phyloP scores from a whole-genome alignment of 2,329 filamentous ascomycete genomes.

The Gliomastix tumulicola region DNA sequence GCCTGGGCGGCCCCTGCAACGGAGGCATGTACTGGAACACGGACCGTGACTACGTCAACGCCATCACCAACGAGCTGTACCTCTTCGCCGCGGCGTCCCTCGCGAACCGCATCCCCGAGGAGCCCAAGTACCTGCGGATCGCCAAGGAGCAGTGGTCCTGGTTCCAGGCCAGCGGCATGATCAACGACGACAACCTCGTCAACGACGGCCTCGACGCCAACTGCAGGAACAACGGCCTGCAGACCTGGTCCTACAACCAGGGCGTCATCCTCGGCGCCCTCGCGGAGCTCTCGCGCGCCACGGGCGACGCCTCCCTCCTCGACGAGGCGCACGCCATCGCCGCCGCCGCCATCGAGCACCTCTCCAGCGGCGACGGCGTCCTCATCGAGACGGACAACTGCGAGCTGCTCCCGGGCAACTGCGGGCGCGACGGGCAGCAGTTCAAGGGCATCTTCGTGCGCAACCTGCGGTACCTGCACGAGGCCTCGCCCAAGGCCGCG shows the following conservation, averaged over 20 bases:
- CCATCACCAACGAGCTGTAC: slow-evolving; percentile 53
- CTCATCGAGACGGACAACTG: slow-evolving; percentile 30
- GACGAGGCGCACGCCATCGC: slow-evolving; percentile 39
- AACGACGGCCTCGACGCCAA: slow-evolving; percentile 43
- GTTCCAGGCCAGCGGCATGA: slow-evolving; percentile 43
- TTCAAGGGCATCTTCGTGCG: slow-evolving; percentile 69
- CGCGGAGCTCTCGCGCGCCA: slow-evolving; percentile 41
- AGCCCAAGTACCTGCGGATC: slow-evolving; percentile 34
- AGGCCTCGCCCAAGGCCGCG: slow-evolving; percentile 35
- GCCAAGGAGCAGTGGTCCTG: slow-evolving; percentile 45
- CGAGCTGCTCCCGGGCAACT: slow-evolving; percentile 24
- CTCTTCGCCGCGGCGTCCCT: slow-evolving; percentile 45
- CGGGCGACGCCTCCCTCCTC: slow-evolving; percentile 31
- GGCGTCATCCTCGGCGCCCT: slow-evolving; percentile 49
- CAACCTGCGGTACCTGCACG: slow-evolving; percentile 53
- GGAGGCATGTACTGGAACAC: slow-evolving; percentile 49
- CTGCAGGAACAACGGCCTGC: slow-evolving; percentile 44
- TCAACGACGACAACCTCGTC: slow-evolving; percentile 41
- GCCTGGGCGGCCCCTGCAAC: slow-evolving; percentile 37
- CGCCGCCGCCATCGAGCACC: slow-evolving; percentile 37
- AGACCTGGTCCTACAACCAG: slow-evolving; percentile 51
- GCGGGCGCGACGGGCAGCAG: slow-evolving; percentile 45
- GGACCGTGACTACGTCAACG: slow-evolving; percentile 40
- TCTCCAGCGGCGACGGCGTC: slow-evolving; percentile 37
- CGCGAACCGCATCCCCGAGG: slow-evolving; percentile 36